Base-by-base conservation (phyloP, 768 basidiomycete species). In the Candolleomyces aberdarensis region DNA sequence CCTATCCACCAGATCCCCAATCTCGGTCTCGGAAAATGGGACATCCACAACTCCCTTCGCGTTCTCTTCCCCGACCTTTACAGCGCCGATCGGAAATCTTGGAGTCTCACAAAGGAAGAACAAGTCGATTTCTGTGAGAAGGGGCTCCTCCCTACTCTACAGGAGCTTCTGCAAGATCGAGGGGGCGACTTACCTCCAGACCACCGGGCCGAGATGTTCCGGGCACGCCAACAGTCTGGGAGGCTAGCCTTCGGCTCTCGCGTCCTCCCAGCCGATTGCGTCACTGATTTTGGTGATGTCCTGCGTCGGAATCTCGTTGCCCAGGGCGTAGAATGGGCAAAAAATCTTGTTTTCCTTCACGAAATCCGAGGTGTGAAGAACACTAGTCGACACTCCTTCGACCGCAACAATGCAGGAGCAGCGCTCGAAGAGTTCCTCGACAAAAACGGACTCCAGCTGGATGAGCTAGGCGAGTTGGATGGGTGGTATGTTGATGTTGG, bases 401-500 rank as follows among this genome's bases (percentile, higher is more conserved):
- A 54, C 15, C 17, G 0, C 14, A 10, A 48, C 13, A n/a, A 15
- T 17, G 51, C 60, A 0, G 17, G n/a, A 3, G 3, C 19, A 31
- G 49, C 48, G 17, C 49, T 61, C 3, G 5, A 22, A 6, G 11
- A 56, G 9, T 56, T 59, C 31, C 41, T 64, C 9, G 3, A 5
- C 19, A n/a, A 61, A 3, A 17, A 53, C 19, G 9, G 26, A 2
- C 43, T 61, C 22, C 22, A 40, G 19, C 20, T 17, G 22, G 17
- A 60, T 5, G n/a, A n/a, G 39, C 32, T 15, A 46, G 26, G 5
- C 8, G 14, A 6, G 6, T 2, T 17, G 14, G 66, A 64, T 0
- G 40, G 57, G 0, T 72, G 69, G 70, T 72, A 48, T 15, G 58
- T 72, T 3, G 66, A 72, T 48, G 61, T 71, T 0, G 66, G 61